A percentile compares a stretch with the other conserved stretches of the same genome.
These are phyloP conservation scores for Tricholoma bakamatsutake DNA, from an alignment of 768 basidiomycete genomes.

Conservation along the genomic window DNA sequence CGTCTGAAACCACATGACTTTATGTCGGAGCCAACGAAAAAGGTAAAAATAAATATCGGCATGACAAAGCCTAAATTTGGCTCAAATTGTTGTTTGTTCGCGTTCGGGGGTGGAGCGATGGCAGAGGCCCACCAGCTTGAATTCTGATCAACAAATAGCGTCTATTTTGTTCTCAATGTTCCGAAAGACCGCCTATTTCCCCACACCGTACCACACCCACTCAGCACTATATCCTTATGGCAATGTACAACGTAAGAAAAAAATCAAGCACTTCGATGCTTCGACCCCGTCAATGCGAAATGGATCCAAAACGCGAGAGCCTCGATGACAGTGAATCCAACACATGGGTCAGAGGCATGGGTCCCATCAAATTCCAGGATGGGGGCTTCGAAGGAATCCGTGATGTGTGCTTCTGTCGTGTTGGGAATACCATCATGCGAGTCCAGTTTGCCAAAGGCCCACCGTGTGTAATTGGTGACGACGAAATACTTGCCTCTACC, in stretches of 20 bases:
- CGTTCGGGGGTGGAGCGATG: no score
- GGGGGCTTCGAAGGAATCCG: constrained; percentile 11
- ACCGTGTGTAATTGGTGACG: constrained; percentile 19
- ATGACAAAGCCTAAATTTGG: no score
- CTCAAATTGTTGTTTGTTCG: no score
- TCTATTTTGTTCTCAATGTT: no score
- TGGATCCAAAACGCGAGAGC: constrained; percentile 16
- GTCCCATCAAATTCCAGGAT: constrained; percentile 13
- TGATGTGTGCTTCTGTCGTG: constrained; percentile 8
- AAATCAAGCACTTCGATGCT: not conserved
- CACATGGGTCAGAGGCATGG: not conserved
- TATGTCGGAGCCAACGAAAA: no score
- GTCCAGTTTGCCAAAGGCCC: constrained; percentile 20
- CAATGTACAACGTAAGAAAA: not conserved
- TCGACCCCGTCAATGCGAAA: not conserved
- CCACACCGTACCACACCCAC: no score
- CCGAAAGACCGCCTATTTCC: no score
- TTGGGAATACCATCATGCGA: not conserved
- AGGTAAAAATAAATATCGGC: no score
- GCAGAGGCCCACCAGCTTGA: no score
- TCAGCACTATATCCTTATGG: no score
- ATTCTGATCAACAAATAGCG: no score
- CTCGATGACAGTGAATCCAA: constrained; percentile 15
- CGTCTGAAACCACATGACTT: no score
- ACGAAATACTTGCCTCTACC: constrained; percentile 18